Evolutionary conservation across 2,329 filamentous ascomycete genomes (phyloP).

Genomic region (Proliferodiscus dingleyae): DNA sequence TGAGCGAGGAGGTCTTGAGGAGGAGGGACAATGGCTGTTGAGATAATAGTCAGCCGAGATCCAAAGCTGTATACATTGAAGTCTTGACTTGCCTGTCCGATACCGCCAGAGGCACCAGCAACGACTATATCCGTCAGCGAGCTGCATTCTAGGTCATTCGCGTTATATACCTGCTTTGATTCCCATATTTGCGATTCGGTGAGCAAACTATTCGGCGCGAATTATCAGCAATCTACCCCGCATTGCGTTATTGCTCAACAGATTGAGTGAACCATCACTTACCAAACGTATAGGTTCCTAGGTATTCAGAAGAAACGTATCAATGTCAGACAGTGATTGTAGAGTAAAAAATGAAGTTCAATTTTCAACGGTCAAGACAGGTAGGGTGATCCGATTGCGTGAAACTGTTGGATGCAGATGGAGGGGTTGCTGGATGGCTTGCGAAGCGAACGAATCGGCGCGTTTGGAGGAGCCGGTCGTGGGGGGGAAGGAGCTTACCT

Average conservation of each 20-base stretch:
- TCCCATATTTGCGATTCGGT: constrained; percentile 40
- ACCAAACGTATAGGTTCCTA: constrained; percentile 13
- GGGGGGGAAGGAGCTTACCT: not conserved
- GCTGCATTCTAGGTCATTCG: not conserved
- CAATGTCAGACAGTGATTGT: constrained; percentile 2
- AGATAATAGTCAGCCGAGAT: constrained; percentile 14
- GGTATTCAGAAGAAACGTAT: constrained; percentile 6
- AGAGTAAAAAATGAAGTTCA: not conserved
- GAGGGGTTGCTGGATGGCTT: constrained; percentile 4
- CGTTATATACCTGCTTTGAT: constrained; percentile 52
- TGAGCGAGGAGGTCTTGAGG: constrained; percentile 80
- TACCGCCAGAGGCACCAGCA: constrained; percentile 95
- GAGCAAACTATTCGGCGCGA: constrained; percentile 12
- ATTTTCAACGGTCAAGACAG: not conserved
- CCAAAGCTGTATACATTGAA: not conserved
- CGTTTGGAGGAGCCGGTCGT: constrained; percentile 1
- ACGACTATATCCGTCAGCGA: constrained; percentile 50
- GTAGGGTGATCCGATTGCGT: not conserved
- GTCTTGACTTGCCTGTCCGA: constrained; percentile 75
- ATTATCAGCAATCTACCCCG: constrained; percentile 24
- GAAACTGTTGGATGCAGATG: not conserved
- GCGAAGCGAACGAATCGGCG: constrained; percentile 1
- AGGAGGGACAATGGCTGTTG: constrained; percentile 88
- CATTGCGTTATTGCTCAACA: constrained; percentile 8
- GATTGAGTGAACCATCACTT: constrained; percentile 4